Conservation (phyloP, 1,284 basidiomycete species). For the Sporisorium graminicola region DNA sequence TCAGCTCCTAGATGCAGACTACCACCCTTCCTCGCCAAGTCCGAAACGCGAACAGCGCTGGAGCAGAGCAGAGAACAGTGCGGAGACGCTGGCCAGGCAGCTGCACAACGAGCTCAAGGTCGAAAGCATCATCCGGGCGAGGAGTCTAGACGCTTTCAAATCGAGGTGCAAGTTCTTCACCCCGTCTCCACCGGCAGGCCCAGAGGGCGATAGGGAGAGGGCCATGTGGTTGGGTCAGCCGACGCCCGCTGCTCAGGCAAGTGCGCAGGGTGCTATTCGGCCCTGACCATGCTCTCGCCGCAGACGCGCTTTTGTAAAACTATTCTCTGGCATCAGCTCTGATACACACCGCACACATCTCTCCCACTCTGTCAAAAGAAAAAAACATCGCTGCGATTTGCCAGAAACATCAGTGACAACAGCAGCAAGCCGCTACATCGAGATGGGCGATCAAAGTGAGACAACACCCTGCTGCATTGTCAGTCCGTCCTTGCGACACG, state of each 20-base stretch:
- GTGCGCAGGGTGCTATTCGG: constrained; percentile 3
- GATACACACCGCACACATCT: background rate
- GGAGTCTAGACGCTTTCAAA: constrained; percentile 63
- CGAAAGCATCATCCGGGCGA: constrained; percentile 58
- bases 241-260: constrained; percentile 33
- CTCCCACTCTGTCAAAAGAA: background rate
- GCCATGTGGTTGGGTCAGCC: constrained; percentile 50
- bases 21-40: constrained; percentile 2
- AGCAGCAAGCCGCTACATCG: too few species aligned
- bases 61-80: constrained; percentile 31
- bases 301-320: too few species aligned
- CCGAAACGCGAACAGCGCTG: background rate
- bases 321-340: background rate
- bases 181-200: constrained; percentile 18
- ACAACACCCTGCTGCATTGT: constrained; percentile 2
- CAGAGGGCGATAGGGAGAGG: constrained; percentile 49
- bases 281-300: background rate
- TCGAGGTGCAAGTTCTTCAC: constrained; percentile 57
- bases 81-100: constrained; percentile 44
- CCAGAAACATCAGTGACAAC: background rate
- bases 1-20: constrained; percentile 50
- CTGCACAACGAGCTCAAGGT: constrained; percentile 63
- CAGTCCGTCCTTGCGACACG: constrained; percentile 33
- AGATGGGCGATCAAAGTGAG: background rate
- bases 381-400: background rate